Evolutionary conservation across 176 grass and related monocot species (phyloP).

Genomic region (Ampelocalamus luodianensis): DNA sequence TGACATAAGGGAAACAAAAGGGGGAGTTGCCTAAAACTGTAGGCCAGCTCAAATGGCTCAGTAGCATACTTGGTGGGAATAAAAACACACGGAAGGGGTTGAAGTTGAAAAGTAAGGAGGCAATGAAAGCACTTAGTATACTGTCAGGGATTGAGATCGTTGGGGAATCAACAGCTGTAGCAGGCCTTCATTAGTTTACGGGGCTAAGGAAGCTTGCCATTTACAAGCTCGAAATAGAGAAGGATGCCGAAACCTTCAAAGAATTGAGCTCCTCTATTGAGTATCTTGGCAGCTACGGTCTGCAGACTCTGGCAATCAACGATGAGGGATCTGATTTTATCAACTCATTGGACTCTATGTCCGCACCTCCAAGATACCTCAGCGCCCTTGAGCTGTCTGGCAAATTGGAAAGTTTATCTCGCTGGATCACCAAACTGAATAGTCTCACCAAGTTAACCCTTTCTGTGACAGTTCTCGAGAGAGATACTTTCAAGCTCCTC

Average conservation of each 20-base stretch:
- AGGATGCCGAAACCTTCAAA: background rate
- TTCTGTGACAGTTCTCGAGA: constrained; percentile 23
- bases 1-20: background rate
- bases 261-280: background rate
- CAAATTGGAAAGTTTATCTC: background rate
- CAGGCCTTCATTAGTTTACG: constrained; percentile 19
- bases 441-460: constrained; percentile 24
- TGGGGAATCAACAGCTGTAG: background rate
- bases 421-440: background rate
- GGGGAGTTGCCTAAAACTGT: background rate
- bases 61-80: constrained; percentile 22
- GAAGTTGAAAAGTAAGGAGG: background rate
- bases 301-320: constrained; percentile 8
- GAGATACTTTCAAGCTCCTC: background rate
- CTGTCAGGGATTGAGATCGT: constrained; percentile 24
- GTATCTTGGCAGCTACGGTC: constrained; percentile 29
- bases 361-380: constrained; percentile 8
- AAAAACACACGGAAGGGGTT: background rate
- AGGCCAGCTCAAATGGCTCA: background rate
- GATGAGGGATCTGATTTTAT: constrained; percentile 16
- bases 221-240: background rate
- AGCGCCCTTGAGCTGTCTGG: constrained; percentile 3
- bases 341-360: constrained; percentile 2
- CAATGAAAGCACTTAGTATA: constrained; percentile 26
- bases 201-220: constrained; percentile 25